Conservation (phyloP, 2,329 filamentous ascomycete genomes). For the Colletotrichum costaricense region DNA sequence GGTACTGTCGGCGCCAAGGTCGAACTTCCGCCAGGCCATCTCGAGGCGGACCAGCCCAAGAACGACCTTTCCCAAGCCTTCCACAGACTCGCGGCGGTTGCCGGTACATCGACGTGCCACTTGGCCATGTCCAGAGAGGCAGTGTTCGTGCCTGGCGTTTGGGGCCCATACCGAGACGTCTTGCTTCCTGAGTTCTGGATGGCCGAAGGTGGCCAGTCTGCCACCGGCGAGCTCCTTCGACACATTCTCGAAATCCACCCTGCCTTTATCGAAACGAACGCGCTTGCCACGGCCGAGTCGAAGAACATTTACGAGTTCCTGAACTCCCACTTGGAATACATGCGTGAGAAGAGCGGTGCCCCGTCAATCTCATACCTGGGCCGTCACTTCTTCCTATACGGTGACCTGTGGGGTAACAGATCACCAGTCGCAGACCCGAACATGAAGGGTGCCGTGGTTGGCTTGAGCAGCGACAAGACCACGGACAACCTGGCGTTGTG, state of each 20-base stretch:
- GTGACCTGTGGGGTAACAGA: conserved; percentile 96
- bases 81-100: conserved; percentile 90
- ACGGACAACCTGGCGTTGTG: conserved; percentile 88
- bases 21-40: conserved; percentile 64
- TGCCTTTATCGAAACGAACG: conserved; percentile 83
- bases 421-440: conserved; percentile 91
- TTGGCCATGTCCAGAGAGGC: conserved; percentile 94
- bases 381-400: conserved; percentile 98
- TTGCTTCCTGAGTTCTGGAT: conserved; percentile 94
- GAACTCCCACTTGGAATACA: conserved; percentile 84
- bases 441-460: conserved; percentile 92
- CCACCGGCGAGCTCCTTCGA: conserved; percentile 93
- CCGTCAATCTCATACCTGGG: conserved; percentile 87
- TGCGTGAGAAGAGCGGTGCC: conserved; percentile 75
- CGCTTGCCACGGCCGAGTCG: conserved; percentile 83
- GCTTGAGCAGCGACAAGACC: conserved; percentile 86
- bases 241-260: conserved; percentile 96
- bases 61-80: conserved; percentile 95
- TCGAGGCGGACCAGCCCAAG: conserved; percentile 75
- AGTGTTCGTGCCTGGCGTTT: conserved; percentile 94
- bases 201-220: conserved; percentile 96
- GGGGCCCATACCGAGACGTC: conserved; percentile 97
- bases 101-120: conserved; percentile 97
- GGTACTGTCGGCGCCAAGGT: conserved; percentile 98
- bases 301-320: conserved; percentile 96